A percentile compares a stretch with the other conserved stretches of the same genome.
These are phyloP conservation scores for Trichosporon ovoides DNA, from an alignment of 1,284 basidiomycete genomes.

Conservation along the genomic window DNA sequence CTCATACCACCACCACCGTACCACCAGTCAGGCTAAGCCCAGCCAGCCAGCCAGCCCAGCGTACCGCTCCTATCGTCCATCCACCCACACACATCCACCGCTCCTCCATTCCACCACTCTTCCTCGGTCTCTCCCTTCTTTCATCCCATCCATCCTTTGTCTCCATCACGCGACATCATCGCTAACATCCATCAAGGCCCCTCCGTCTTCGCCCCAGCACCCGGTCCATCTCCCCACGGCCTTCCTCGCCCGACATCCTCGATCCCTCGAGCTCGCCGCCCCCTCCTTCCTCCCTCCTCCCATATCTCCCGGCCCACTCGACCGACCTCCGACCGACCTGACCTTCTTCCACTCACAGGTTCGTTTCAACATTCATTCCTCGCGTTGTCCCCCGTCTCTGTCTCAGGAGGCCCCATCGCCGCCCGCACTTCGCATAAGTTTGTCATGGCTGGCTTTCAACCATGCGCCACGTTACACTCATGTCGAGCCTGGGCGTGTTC, in stretches of 20 bases:
- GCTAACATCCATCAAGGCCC: constrained; percentile 5
- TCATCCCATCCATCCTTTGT: constrained; percentile 1
- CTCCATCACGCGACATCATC: background rate
- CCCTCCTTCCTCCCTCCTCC: background rate
- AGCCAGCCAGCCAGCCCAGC: constrained; percentile 8
- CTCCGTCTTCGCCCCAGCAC: no score
- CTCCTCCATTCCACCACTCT: no score
- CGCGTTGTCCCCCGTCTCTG: no score
- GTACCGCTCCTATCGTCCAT: background rate
- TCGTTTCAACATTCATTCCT: background rate
- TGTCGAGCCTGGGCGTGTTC: background rate
- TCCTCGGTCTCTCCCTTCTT: background rate
- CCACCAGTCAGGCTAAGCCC: no score
- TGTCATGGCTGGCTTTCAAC: no score
- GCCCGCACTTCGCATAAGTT: background rate
- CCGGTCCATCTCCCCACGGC: no score
- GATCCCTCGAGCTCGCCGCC: background rate
- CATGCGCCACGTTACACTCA: constrained; percentile 1
- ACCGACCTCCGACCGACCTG: background rate
- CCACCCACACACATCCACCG: background rate
- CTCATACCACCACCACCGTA: no score
- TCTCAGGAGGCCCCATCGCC: no score
- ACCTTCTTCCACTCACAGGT: constrained; percentile 1
- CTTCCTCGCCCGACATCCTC: background rate
- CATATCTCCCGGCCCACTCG: background rate